Evolutionary conservation across 768 basidiomycete genomes (phyloP).

Genomic region (Russula brevipes): DNA sequence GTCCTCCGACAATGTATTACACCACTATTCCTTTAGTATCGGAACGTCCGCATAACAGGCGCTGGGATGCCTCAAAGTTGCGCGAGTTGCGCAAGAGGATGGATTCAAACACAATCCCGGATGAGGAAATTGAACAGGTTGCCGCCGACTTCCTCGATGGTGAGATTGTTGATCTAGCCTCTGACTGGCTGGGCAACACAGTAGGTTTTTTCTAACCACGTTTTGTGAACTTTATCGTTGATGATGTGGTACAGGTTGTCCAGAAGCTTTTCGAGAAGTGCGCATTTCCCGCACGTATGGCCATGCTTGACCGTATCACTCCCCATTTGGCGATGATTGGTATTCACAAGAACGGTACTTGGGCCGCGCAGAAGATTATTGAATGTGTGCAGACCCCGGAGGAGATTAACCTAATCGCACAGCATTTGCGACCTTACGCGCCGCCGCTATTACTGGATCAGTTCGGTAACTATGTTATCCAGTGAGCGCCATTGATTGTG

Average conservation of each 20-base stretch:
- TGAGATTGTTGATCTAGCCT: slow-evolving; percentile 91
- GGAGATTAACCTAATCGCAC: slow-evolving; percentile 78
- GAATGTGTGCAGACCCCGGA: slow-evolving; percentile 87
- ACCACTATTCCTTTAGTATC: slow-evolving; percentile 89
- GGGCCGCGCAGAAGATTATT: slow-evolving; percentile 99
- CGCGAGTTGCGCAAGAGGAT: slow-evolving; percentile 92
- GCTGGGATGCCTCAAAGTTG: slow-evolving; percentile 90
- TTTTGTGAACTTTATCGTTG: slow-evolving; percentile 1
- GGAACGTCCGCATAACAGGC: slow-evolving; percentile 77
- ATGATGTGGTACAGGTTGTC: slow-evolving; percentile 55
- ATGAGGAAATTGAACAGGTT: slow-evolving; percentile 86
- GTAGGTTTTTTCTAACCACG: slow-evolving; percentile 37
- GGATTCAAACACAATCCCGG: slow-evolving; percentile 80
- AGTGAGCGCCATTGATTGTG: slow-evolving; percentile 47
- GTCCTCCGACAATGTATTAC: slow-evolving; percentile 93
- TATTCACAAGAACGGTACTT: slow-evolving; percentile 98
- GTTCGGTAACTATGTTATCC: slow-evolving; percentile 89
- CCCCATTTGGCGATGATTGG: slow-evolving; percentile 97
- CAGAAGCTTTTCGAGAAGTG: slow-evolving; percentile 96
- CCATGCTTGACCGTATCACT: slow-evolving; percentile 89
- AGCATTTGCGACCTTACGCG: slow-evolving; percentile 83
- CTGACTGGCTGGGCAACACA: slow-evolving; percentile 98
- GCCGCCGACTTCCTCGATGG: slow-evolving; percentile 88
- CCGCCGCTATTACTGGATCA: slow-evolving; percentile 93
- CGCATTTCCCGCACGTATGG: slow-evolving; percentile 67